phyloP scores from a whole-genome alignment of 768 basidiomycete species.

The Kwoniella dendrophila region DNA sequence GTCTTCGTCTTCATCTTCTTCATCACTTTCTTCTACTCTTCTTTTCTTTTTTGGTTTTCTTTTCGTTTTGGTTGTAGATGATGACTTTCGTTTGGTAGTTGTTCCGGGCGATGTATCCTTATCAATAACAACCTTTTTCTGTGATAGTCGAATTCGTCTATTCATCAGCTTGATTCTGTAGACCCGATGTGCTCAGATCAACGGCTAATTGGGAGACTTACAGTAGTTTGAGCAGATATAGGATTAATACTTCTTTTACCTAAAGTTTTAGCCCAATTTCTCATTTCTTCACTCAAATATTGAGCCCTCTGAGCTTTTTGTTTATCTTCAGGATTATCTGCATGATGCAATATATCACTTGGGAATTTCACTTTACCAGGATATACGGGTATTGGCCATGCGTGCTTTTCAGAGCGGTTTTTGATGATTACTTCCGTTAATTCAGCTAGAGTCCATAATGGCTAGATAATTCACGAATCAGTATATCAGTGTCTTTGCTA shows the following conservation, averaged over 20 bases:
- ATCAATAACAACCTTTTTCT: slow-evolving; percentile 3
- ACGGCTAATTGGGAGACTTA: too few relatives aligned
- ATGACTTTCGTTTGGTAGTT: background rate
- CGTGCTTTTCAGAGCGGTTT: slow-evolving; percentile 64
- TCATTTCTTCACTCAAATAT: slow-evolving; percentile 29
- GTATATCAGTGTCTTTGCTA: background rate
- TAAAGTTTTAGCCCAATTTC: slow-evolving; percentile 27
- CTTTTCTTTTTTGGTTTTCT: slow-evolving; percentile 21
- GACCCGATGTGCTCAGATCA: too few relatives aligned
- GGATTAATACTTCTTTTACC: slow-evolving; percentile 27
- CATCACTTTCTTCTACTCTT: slow-evolving; percentile 27
- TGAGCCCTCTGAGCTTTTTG: slow-evolving; percentile 18
- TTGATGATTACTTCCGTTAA: slow-evolving; percentile 86
- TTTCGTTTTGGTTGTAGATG: background rate
- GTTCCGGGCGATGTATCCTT: slow-evolving; percentile 3
- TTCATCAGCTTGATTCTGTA: background rate
- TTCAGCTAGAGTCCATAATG: slow-evolving; percentile 83
- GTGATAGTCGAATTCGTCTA: background rate
- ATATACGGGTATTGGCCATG: slow-evolving; percentile 77
- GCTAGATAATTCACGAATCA: slow-evolving; percentile 59
- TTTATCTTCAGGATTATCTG: slow-evolving; percentile 50
- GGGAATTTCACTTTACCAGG: slow-evolving; percentile 81
- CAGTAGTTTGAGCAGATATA: slow-evolving; percentile 11
- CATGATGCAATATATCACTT: slow-evolving; percentile 72
- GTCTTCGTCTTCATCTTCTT: slow-evolving; percentile 29